phyloP scores from a whole-genome alignment of 1,284 basidiomycete genomes.

The Leccinum pachyderme region DNA sequence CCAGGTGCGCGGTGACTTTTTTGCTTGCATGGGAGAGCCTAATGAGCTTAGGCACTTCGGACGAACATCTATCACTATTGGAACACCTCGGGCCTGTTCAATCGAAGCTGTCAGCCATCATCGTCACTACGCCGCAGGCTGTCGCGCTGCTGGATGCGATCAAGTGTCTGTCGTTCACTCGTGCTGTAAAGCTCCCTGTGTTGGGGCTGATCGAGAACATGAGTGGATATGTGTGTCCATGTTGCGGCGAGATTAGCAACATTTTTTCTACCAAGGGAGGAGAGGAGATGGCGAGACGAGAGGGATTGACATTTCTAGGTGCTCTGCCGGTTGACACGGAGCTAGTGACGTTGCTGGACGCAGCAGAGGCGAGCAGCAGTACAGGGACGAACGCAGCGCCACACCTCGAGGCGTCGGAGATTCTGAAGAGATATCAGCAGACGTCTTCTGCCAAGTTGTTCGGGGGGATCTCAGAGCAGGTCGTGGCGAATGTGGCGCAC shows the following conservation, averaged over 20 bases:
- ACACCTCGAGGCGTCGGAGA: conserved; percentile 37
- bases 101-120: conserved; percentile 75
- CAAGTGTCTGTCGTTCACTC: conserved; percentile 95
- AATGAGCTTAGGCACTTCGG: conserved; percentile 78
- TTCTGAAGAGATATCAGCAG: conserved; percentile 54
- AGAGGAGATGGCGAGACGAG: conserved; percentile 77
- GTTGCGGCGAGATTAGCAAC: conserved; percentile 91
- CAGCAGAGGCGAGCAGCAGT: conserved; percentile 40
- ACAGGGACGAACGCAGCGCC: conserved; percentile 12
- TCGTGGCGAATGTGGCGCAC: conserved; percentile 22
- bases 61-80: conserved; percentile 95
- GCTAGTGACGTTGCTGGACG: conserved; percentile 86
- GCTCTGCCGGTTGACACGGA: conserved; percentile 93
- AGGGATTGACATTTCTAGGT: conserved; percentile 81
- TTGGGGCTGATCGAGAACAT: conserved; percentile 97
- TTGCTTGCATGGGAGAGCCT: conserved; percentile 4
- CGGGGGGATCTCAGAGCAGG: conserved; percentile 46
- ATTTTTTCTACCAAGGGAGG: conserved; percentile 96
- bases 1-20: conserved; percentile 63
- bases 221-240: conserved; percentile 98
- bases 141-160: conserved; percentile 94
- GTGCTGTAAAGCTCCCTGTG: conserved; percentile 83
- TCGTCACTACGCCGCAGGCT: conserved; percentile 98
- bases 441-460: conserved; percentile 68
- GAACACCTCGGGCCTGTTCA: conserved; percentile 91